Conservation (phyloP, 352 stramenopile species). For the Globisporangium iwayamae region DNA sequence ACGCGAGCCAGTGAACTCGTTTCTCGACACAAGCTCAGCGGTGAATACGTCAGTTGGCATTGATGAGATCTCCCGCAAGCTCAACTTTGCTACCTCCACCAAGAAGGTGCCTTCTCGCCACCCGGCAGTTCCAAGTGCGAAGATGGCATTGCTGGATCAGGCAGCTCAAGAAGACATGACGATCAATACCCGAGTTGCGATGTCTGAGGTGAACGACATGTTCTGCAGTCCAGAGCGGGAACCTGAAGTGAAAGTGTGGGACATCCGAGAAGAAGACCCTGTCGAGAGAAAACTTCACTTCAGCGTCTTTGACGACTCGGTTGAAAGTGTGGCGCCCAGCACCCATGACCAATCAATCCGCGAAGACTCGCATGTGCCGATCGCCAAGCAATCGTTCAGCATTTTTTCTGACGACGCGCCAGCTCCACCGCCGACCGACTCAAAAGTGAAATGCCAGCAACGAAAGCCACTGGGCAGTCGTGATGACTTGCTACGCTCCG, state of each 20-base stretch:
- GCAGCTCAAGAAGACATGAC: constrained; percentile 82
- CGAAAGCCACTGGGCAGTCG: constrained; percentile 64
- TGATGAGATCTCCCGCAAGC: constrained; percentile 20
- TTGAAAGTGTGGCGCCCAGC: constrained; percentile 57
- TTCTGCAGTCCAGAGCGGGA: constrained; percentile 75
- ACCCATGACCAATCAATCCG: constrained; percentile 44
- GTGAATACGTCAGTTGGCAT: constrained; percentile 12
- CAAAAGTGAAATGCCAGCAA: constrained; percentile 29
- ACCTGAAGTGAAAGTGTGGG: constrained; percentile 33
- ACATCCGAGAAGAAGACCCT: constrained; percentile 57
- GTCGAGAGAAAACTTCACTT: constrained; percentile 84
- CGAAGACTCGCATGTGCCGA: constrained; percentile 38
- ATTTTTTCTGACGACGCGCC: constrained; percentile 44
- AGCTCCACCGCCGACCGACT: constrained; percentile 21
- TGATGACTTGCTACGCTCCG: constrained; percentile 57
- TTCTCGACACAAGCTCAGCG: constrained; percentile 15
- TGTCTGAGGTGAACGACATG: constrained; percentile 85
- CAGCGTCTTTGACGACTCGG: constrained; percentile 77
- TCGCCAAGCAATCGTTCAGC: constrained; percentile 39
- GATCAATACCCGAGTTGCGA: constrained; percentile 81
- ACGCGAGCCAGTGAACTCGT: constrained; percentile 14
- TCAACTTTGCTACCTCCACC: constrained; percentile 20
- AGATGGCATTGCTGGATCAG: constrained; percentile 21
- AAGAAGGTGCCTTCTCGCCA: constrained; percentile 17
- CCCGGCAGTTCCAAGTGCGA: constrained; percentile 11